Base-by-base conservation (phyloP, 768 basidiomycete genomes). In the Agaricus subrufescens region DNA sequence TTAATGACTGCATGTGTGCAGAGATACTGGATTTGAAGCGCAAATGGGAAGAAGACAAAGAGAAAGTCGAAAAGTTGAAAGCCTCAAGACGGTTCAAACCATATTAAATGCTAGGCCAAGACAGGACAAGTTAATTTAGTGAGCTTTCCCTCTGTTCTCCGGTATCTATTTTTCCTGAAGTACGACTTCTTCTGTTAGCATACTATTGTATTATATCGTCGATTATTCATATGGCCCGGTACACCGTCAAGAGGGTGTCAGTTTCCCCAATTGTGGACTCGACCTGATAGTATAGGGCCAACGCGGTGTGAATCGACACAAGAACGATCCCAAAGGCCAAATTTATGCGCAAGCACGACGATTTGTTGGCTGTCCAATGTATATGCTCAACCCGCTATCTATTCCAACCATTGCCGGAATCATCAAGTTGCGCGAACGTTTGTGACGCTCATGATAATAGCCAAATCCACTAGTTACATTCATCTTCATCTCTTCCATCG, bases 21-120 rank as follows among this genome's bases (percentile, higher is more conserved):
- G 92, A 73, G 75, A 75, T 79, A 75, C 84, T 76, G 83, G 89
- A 68, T 77, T 81, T 77, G 79, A 89, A 89, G 66, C 79, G 76
- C 63, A 87, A 83, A 64, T 96, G 94, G 80, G 91, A 94, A 64
- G 83, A 84, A 62, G 94, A 96, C 79, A 93, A 91, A 73, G 84
- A 82, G 7, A 90, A 87, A 66, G 84, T 93, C 38, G 87, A 87
- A 65, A 84, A 86, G 63, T 75, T 91, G 61, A 92, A 89, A 69
- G 82, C 84, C 45, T 84, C 87, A 25, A 81, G 86, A 62, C 80
- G 84, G 51, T 96, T 94, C 81, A 94, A 84, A 65, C 94, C 94
- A 12, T 97, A 97, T 69, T 96, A 48, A 56, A 12, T 14, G 11
- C 19, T 3, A 29, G 23, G 38, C 19, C 23, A 29, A 34, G 34